phyloP scores from a whole-genome alignment of 495 filamentous ascomycete species.

The Hypoxylon rickii region DNA sequence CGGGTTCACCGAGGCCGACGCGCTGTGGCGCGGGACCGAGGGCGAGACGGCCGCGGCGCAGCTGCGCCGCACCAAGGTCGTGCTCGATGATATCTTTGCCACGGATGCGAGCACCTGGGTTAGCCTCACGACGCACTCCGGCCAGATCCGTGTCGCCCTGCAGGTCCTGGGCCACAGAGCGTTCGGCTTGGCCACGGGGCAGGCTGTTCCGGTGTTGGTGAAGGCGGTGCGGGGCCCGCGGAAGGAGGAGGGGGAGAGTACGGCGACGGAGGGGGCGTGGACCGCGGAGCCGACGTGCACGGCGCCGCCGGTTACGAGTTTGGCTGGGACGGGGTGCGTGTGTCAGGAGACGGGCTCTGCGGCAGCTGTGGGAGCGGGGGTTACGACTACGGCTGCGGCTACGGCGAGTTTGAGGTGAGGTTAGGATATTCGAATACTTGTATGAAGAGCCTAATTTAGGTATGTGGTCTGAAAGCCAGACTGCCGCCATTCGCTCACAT shows the following conservation, averaged over 20 bases:
- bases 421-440: too few species aligned
- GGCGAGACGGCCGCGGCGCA: constrained; percentile 61
- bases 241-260: constrained; percentile 18
- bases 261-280: constrained; percentile 47
- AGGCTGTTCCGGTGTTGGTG: constrained; percentile 71
- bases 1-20: constrained; percentile 65
- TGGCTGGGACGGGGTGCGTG: constrained; percentile 48
- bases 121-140: constrained; percentile 70
- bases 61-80: constrained; percentile 56
- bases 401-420: not conserved
- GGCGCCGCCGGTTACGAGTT: constrained; percentile 53
- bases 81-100: constrained; percentile 67
- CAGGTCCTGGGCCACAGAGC: constrained; percentile 60
- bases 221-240: constrained; percentile 50
- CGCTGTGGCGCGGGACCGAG: constrained; percentile 61
- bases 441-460: too few species aligned
- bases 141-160: constrained; percentile 64
- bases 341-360: constrained; percentile 52
- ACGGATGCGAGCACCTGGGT: constrained; percentile 64
- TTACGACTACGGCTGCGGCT: constrained; percentile 5
- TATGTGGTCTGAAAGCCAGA: too few species aligned
- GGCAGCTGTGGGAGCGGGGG: constrained; percentile 1
- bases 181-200: constrained; percentile 68
- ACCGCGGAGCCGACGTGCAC: constrained; percentile 55
- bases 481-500: too few species aligned